Conservation (phyloP, 805 yeast species). For the Kodamaea laetipori region DNA sequence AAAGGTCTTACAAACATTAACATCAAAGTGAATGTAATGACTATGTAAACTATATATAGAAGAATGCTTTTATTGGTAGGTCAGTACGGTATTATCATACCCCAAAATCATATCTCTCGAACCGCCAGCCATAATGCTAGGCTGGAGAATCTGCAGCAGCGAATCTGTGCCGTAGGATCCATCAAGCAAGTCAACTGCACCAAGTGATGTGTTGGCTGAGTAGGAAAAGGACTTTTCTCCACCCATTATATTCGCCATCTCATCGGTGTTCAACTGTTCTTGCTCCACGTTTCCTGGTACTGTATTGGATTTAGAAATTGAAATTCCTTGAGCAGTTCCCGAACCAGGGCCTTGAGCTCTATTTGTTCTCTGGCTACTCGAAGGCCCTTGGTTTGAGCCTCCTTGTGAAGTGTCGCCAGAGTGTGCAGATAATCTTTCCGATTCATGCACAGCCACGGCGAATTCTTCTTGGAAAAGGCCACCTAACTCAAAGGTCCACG, state of each 20-base stretch:
- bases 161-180: constrained; percentile 18
- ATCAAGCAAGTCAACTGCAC: constrained; percentile 22
- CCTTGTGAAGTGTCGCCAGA: constrained; percentile 8
- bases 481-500: constrained; percentile 66
- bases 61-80: constrained; percentile 5
- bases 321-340: constrained; percentile 1
- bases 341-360: not conserved
- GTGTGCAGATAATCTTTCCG: constrained; percentile 10
- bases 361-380: constrained; percentile 5
- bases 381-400: constrained; percentile 10
- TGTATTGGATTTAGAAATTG: not conserved
- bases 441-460: constrained; percentile 5
- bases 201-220: constrained; percentile 11
- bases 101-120: constrained; percentile 5
- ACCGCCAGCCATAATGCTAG: not conserved
- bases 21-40: not conserved
- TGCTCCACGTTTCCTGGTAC: not conserved
- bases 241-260: no score
- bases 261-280: not conserved
- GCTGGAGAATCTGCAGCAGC: not conserved
- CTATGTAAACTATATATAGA: constrained; percentile 3
- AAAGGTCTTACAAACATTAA: not conserved
- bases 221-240: not conserved
- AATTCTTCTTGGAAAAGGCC: constrained; percentile 47
- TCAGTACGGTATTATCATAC: not conserved